Base-by-base conservation (phyloP, 305 asterid species). In the Fraxinus angustifolia region DNA sequence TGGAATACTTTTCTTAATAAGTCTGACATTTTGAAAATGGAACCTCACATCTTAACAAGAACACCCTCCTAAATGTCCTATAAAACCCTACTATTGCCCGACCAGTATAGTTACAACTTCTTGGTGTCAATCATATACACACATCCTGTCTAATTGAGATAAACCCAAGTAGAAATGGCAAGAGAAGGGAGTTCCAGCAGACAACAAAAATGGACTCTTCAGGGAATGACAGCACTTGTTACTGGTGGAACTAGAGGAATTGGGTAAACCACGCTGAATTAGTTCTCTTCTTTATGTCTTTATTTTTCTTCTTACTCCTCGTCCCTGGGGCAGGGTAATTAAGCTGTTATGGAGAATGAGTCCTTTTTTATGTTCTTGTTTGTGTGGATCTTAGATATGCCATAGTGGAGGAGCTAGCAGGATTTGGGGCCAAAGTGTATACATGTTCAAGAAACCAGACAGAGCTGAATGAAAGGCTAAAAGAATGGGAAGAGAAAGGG, bases 351-450 rank as follows among this genome's bases (percentile, higher is more conserved):
- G 50, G 50, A 40, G 14, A 40, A 40, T 40, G 50, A 40, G 16
- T 40, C 16, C 3, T 42, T 42, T 42, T 42, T 11, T 23, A 2
- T 42, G 33, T 62, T 19, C 16, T 19, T 62, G 23, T 78, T 42
- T 23, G 30, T 68, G 26, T 75, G 76, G 11, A 12, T 58, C 77
- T n/a, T 12, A 94, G 98, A 75, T 65, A 87, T 82, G 94, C 97
- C 68, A 92, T 92, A 71, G 92, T 94, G 1, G 97, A 92, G 83
- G 98, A 94, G 88, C 89, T 94, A 36, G 94, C 92, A 0, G 91
- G 88, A 65, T 90, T 92, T 60, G 98, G 98, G 2, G 98, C 98
- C 0, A 77, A 53, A 4, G 87, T 93, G 3, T 89, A 89, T 60
- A 93, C 94, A 10, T 93, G 98, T 85, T 90, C 97, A 12, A 82